Percentiles rank a stretch among this genome's conserved stretches.
These are phyloP conservation scores for Monilinia vaccinii-corymbosi DNA, from an alignment of 2,329 filamentous ascomycete species.

Conservation along the genomic window DNA sequence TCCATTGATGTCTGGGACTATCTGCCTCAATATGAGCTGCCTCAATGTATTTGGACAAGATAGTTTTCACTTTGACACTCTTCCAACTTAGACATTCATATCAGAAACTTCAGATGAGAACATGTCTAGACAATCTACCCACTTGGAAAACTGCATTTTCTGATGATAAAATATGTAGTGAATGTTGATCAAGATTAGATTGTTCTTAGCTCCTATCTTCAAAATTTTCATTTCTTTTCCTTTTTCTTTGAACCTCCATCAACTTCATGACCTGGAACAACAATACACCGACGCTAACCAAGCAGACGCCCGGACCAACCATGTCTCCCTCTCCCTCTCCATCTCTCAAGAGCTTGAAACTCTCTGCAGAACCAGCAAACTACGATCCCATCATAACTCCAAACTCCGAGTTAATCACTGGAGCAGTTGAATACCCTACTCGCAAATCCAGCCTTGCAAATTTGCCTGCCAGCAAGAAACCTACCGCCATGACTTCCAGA, in stretches of 20 bases:
- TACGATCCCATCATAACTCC: background rate
- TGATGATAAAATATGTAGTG: background rate
- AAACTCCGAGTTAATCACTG: conserved; percentile 1
- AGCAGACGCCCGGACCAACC: background rate
- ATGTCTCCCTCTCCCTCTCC: background rate
- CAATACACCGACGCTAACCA: background rate
- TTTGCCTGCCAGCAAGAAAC: background rate
- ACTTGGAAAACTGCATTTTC: too few species aligned
- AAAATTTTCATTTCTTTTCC: background rate
- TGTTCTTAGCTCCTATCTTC: background rate
- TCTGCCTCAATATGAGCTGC: background rate
- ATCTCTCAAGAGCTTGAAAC: conserved; percentile 2
- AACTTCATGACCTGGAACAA: background rate
- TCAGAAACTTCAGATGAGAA: background rate
- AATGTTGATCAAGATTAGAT: background rate
- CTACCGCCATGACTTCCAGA: conserved; percentile 60
- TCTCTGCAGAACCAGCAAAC: background rate
- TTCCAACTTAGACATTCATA: background rate
- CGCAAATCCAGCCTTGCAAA: conserved; percentile 3
- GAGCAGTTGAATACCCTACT: conserved; percentile 2
- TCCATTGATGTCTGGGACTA: background rate
- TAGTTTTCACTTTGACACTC: background rate
- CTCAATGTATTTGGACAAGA: background rate
- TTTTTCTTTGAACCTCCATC: background rate
- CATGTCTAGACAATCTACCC: background rate